Evolutionary conservation across 2,329 filamentous ascomycete genomes (phyloP), one percentile per base, ranked within the genome.

Genomic region (Thielaviopsis musarum): DNA sequence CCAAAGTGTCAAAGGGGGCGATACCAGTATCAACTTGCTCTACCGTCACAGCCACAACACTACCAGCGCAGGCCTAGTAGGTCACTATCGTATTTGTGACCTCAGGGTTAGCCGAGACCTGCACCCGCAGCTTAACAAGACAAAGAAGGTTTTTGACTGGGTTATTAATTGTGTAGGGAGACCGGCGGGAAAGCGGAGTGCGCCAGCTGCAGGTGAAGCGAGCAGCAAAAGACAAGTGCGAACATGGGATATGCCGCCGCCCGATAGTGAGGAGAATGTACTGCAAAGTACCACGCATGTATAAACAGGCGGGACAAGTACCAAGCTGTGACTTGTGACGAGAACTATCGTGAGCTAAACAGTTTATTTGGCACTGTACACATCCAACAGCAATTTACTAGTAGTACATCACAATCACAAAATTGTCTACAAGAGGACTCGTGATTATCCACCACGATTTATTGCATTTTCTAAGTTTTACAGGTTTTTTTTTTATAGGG

Each of bases 131-230:
- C 65, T 82, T 7, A 72, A 75, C 28, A 91, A 87, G 70, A 78
- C 85, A 24, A 76, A 73, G 63, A 76, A 75, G 54, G 88, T 94
- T 41, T 81, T 79, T 65, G 80, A 85, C 63, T 96, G 90, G 90
- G 80, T 88, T 9, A 69, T 83, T 60, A 74, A 75, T 45, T 93
- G 91, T 69, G 82, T 94, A 4, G 75, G 75, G 5, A 7, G 21
- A 28, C 51, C 21, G 4, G 21, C 15, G n/a, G n/a, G n/a, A 41
- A 22, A 52, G 38, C 67, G 67, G 1, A 72, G 70, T 53, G 64
- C 59, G 19, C 17, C 15, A 41, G 15, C 24, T 21, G 12, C 38
- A n/a, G 15, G 5, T 1, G 13, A n/a, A 15, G 19, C 15, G 19
- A 49, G n/a, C 45, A 49, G 62, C 49, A n/a, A 63, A 34, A 12